phyloP scores from a whole-genome alignment of 768 basidiomycete species.

The Neoboletus brunneissimus region DNA sequence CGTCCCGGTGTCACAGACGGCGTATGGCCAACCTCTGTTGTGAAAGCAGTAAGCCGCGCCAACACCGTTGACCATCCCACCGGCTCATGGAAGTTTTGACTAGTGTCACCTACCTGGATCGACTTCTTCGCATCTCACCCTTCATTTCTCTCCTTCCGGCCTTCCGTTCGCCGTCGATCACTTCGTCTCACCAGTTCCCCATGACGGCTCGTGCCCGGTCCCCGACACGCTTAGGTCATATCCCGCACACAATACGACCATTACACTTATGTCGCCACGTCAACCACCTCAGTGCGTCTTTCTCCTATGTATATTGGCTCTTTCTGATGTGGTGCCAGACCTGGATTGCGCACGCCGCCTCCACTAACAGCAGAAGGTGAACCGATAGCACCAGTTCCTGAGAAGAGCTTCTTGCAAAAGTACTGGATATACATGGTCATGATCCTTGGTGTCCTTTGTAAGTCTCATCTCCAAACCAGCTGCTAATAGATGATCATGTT shows the following conservation, averaged over 20 bases:
- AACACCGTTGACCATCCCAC: constrained; percentile 37
- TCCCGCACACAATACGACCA: constrained; percentile 48
- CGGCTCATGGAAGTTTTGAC: constrained; percentile 11
- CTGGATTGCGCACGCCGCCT: constrained; percentile 65
- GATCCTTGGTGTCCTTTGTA: constrained; percentile 55
- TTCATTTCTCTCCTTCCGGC: constrained; percentile 49
- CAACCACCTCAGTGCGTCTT: constrained; percentile 56
- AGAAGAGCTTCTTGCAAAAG: constrained; percentile 82
- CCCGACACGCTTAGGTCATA: constrained; percentile 21
- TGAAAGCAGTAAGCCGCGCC: constrained; percentile 51
- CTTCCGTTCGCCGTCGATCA: constrained; percentile 69
- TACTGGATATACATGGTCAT: constrained; percentile 85
- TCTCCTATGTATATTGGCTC: background rate
- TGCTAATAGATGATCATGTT: background rate
- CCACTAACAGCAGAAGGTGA: constrained; percentile 65
- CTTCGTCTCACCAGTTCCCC: constrained; percentile 65
- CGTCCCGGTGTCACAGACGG: constrained; percentile 41
- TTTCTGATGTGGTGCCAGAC: constrained; percentile 40
- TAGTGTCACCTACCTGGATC: constrained; percentile 67
- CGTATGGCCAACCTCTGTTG: constrained; percentile 31
- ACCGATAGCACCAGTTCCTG: constrained; percentile 54
- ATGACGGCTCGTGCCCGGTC: constrained; percentile 60
- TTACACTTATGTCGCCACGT: constrained; percentile 46
- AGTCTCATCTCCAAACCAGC: constrained; percentile 26
- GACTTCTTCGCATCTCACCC: constrained; percentile 52